Conservation (phyloP, 345 rosid genomes). For the Populus deltoides region DNA sequence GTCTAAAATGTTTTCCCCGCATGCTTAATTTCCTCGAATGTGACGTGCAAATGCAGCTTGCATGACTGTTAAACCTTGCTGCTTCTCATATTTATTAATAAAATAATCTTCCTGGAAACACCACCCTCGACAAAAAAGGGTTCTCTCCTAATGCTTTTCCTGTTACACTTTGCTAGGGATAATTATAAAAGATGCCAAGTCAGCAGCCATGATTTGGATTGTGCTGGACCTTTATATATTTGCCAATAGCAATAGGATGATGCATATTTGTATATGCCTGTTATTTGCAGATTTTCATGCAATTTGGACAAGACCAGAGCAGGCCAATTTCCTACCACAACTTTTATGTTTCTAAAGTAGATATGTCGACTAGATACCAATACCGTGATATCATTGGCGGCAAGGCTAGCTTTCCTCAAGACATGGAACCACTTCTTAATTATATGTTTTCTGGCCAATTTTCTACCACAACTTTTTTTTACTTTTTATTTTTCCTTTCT, state of each 20-base stretch:
- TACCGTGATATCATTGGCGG: not conserved
- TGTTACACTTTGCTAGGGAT: not conserved
- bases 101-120: not conserved
- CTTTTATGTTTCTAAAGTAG: not conserved
- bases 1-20: not conserved
- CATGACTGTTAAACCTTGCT: not conserved
- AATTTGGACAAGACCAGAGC: not conserved
- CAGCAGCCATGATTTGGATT: not conserved
- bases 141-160: not conserved
- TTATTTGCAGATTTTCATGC: not conserved
- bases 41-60: not conserved
- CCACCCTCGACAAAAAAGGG: not conserved
- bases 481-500: too few relatives aligned
- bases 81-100: not conserved
- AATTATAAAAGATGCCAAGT: not conserved
- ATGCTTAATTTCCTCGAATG: not conserved
- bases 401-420: not conserved
- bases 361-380: too few relatives aligned
- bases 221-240: not conserved
- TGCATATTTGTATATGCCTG: not conserved
- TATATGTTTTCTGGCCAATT: too few relatives aligned
- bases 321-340: not conserved
- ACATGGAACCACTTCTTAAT: not conserved
- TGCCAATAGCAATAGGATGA: not conserved
- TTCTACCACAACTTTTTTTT: too few relatives aligned